Base-by-base conservation (phyloP, 208 protist genomes). In the Leishmania major region DNA sequence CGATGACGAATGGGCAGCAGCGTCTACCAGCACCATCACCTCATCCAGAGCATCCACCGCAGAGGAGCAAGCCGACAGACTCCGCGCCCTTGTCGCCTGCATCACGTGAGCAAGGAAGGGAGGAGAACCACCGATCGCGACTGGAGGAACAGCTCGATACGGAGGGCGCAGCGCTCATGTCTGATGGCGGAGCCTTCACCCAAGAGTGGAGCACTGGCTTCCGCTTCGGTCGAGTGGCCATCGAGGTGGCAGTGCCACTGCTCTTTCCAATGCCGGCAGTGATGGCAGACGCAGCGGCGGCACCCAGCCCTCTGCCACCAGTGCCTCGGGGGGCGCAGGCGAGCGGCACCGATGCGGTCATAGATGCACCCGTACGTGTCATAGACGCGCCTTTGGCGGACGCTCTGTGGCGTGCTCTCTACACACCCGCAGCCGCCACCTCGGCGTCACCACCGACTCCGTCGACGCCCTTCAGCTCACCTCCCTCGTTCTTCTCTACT, bases 381-480 rank as follows among this genome's bases (percentile, higher is more conserved):
- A n/a, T 10, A 1, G 75, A 78, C 1, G 75, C 77, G 13, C 82
- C 82, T 4, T 47, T 85, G 69, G 81, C 81, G 1, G 71, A 77
- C 2, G 69, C 81, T 47, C 15, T 85, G 25, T 85, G 81, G 81
- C 13, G 10, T 19, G 81, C 45, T 0, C 81, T 85, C 35, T 85
- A 55, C 28, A 45, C 53, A 15, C 81, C 81, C 31, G 70, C 5
- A 25, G 43, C 17, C 11, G 10, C 37, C 43, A 37, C 64, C 15
- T 43, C 76, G 5, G 40, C 51, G 64, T 55, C 1, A 19, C 19
- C 59, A 28, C 8, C 31, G 15, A 43, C 31, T 31, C 13, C 15
- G 28, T 64, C 59, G 31, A 59, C 5, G n/a, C 8, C 19, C 45
- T 49, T 47, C 40, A 17, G 25, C 17, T 5, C 43, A 0, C 17